Evolutionary conservation across 192 early-diverging fungal species (phyloP), one percentile per base, ranked within the genome.

Genomic region (Phlyctochytrium arcticum): DNA sequence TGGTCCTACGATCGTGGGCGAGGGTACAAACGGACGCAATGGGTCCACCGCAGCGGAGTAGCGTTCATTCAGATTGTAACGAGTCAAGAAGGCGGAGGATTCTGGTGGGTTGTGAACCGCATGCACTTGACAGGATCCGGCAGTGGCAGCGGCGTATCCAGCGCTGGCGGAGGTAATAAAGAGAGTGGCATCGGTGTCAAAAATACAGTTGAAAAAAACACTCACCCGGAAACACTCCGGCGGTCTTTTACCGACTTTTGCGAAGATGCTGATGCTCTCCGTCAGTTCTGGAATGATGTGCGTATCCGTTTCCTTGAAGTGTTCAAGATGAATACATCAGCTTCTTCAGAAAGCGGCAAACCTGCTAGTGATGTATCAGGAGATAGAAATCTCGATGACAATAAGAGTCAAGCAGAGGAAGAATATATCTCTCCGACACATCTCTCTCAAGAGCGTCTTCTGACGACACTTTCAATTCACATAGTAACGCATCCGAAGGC

Each of bases 101-200:
- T 94, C 51, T 78, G 86, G 47, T 98, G 94, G 94, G 82, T 92
- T 12, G 90, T 89, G 60, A 98, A 98, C 69, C 77, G 89, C 24
- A 67, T 95, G 47, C 73, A 71, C 46, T 75, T 85, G 58, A 83
- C 84, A n/a, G 64, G 64, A 12, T 37, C 64, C 8, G 61, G 48
- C 80, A 79, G 47, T 56, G 63, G 57, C 9, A 12, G 23, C n/a
- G 54, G 54, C 27, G 15, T 17, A 23, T 31, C 12, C 8, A 69
- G 44, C 31, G 26, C 49, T 31, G 57, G 56, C 30, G 57, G 33
- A 27, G n/a, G n/a, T n/a, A n/a, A n/a, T n/a, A n/a, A n/a, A n/a
- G n/a, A n/a, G n/a, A n/a, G n/a, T n/a, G n/a, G n/a, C n/a, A n/a
- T n/a, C n/a, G n/a, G n/a, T n/a, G n/a, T n/a, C n/a, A 30, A 42